Conservation (phyloP, 2,329 filamentous ascomycete species). For the Zasmidium citrigriseum region DNA sequence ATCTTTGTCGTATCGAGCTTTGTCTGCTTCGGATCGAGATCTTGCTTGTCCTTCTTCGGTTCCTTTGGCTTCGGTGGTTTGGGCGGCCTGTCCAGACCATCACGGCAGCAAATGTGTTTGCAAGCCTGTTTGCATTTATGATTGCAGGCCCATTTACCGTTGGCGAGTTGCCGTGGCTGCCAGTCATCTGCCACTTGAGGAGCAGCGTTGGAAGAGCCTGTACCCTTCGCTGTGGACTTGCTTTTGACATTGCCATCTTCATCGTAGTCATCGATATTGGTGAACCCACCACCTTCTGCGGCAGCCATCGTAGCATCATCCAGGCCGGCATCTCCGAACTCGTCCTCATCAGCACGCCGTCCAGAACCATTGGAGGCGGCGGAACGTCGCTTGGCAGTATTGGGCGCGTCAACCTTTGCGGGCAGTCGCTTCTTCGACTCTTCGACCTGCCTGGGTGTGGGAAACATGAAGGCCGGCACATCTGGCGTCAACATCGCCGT, state of each 20-base stretch:
- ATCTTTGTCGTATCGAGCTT: conserved; percentile 25
- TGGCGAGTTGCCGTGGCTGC: conserved; percentile 58
- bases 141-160: conserved; percentile 74
- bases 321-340: conserved; percentile 56
- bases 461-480: conserved; percentile 50
- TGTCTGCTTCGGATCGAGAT: conserved; percentile 30
- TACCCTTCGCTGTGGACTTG: conserved; percentile 11
- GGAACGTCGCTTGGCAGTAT: conserved; percentile 27
- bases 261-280: conserved; percentile 56
- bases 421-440: conserved; percentile 4
- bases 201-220: conserved; percentile 3
- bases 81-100: conserved; percentile 67
- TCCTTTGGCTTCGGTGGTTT: conserved; percentile 45
- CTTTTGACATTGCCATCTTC: conserved; percentile 14
- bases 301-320: conserved; percentile 55
- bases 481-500: conserved; percentile 54
- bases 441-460: conserved; percentile 23
- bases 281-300: conserved; percentile 45
- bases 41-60: conserved; percentile 28
- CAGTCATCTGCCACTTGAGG: conserved; percentile 14
- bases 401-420: conserved; percentile 23
- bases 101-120: conserved; percentile 71
- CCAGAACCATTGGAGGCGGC: conserved; percentile 9
- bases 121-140: conserved; percentile 70
- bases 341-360: conserved; percentile 38